Evolutionary conservation across 1,284 basidiomycete genomes (phyloP).

Genomic region (Moniliophthora roreri): DNA sequence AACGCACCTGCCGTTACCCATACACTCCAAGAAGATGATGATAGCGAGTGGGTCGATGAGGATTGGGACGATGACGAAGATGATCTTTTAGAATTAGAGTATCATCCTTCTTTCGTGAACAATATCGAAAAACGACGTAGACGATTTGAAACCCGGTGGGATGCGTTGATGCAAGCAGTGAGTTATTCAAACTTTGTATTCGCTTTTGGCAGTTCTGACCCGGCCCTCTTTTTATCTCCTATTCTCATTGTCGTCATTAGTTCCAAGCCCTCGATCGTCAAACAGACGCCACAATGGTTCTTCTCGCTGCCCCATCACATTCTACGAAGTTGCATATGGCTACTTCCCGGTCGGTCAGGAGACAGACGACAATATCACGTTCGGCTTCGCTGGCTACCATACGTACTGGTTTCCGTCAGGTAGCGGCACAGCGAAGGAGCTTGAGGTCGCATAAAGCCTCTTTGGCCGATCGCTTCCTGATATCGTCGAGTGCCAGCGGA

Average conservation of each 20-base stretch:
- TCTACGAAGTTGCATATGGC: conserved; percentile 60
- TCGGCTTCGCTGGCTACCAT: conserved; percentile 52
- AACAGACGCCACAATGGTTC: conserved; percentile 72
- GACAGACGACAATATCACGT: conserved; percentile 44
- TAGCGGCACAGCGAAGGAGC: conserved; percentile 56
- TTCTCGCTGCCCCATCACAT: conserved; percentile 73
- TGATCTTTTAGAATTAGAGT: conserved; percentile 72
- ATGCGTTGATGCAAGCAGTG: conserved; percentile 68
- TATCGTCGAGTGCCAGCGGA: conserved; percentile 39
- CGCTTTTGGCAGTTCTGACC: conserved; percentile 12
- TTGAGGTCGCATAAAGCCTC: conserved; percentile 51
- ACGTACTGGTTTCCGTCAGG: conserved; percentile 53
- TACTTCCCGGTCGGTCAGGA: conserved; percentile 65
- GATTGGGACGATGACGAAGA: conserved; percentile 66
- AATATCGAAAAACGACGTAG: conserved; percentile 65
- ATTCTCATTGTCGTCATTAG: conserved; percentile 36
- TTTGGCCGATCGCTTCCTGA: conserved; percentile 54
- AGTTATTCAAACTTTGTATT: conserved; percentile 20
- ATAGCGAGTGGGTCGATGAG: conserved; percentile 74
- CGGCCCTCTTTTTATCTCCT: conserved; percentile 14
- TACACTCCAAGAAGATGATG: conserved; percentile 34
- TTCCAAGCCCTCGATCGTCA: conserved; percentile 77
- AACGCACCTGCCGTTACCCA: conserved; percentile 12
- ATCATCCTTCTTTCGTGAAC: conserved; percentile 67
- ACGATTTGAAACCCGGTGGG: conserved; percentile 74